phyloP scores from a whole-genome alignment of 345 rosid genomes.

The Dipteronia dyeriana region DNA sequence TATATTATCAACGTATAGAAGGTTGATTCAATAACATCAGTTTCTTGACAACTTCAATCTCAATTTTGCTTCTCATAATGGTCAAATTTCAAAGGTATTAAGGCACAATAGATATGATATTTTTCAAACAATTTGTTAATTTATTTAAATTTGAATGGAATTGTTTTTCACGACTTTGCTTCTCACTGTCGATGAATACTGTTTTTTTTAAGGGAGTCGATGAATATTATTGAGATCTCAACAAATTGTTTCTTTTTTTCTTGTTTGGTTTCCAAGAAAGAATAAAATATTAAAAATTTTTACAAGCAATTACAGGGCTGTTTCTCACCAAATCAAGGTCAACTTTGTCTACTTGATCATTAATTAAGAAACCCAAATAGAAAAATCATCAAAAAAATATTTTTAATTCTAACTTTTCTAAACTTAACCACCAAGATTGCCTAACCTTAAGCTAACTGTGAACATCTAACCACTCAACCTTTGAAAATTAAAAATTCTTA shows the following conservation, averaged over 20 bases:
- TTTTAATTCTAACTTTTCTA: not conserved
- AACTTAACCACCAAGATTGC: conserved; percentile 21
- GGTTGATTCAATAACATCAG: not conserved
- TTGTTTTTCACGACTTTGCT: too few species aligned
- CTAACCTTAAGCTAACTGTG: not conserved
- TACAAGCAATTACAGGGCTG: not conserved
- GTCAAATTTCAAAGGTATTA: not conserved
- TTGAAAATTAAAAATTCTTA: not conserved
- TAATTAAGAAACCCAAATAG: not conserved
- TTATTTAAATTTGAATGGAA: not conserved
- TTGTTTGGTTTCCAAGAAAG: not conserved
- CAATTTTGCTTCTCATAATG: not conserved
- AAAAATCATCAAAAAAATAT: not conserved
- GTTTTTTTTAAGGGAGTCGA: not conserved
- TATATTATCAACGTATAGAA: too few species aligned
- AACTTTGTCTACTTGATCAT: not conserved
- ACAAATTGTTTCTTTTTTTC: not conserved
- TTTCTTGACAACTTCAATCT: not conserved
- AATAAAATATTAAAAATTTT: not conserved
- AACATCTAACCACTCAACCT: not conserved
- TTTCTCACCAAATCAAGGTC: not conserved
- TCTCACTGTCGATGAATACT: not conserved
- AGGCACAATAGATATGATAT: not conserved
- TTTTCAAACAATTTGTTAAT: not conserved
- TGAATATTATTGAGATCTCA: not conserved